These are phyloP conservation scores for Wickerhamiella spandovensis DNA, from an alignment of 805 yeast species.

Conservation along the genomic window DNA sequence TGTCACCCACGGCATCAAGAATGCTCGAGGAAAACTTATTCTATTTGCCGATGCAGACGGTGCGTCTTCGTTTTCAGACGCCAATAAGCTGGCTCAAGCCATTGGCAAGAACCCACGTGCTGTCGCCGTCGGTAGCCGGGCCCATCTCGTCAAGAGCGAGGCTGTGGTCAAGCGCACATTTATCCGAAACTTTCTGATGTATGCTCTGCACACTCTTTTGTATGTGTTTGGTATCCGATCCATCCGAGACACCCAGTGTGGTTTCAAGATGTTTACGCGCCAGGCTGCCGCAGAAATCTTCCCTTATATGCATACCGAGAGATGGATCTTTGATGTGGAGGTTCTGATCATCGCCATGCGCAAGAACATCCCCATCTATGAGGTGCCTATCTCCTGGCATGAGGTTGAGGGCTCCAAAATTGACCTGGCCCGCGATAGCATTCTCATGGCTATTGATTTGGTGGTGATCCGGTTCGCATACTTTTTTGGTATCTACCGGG, in stretches of 20 bases:
- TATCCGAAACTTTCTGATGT: slow-evolving; percentile 82
- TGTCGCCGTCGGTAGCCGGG: slow-evolving; percentile 82
- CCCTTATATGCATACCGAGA: slow-evolving; percentile 88
- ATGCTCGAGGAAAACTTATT: slow-evolving; percentile 55
- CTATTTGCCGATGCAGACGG: slow-evolving; percentile 98
- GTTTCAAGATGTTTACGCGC: slow-evolving; percentile 81
- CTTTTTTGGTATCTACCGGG: slow-evolving; percentile 57
- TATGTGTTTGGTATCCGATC: slow-evolving; percentile 78
- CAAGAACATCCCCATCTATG: slow-evolving; percentile 52
- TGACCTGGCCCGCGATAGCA: slow-evolving; percentile 79
- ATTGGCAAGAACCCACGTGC: slow-evolving; percentile 34
- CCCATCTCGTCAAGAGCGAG: slow-evolving; percentile 91
- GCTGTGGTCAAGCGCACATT: slow-evolving; percentile 92
- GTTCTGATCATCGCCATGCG: slow-evolving; percentile 66
- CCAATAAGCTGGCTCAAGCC: slow-evolving; percentile 35
- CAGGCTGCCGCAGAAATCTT: slow-evolving; percentile 52
- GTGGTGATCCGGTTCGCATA: slow-evolving; percentile 86
- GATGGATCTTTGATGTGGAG: slow-evolving; percentile 98
- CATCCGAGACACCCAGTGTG: slow-evolving; percentile 92
- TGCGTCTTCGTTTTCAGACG: slow-evolving; percentile 71
- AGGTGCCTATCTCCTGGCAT: slow-evolving; percentile 89
- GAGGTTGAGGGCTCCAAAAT: slow-evolving; percentile 93
- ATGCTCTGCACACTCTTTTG: slow-evolving; percentile 76
- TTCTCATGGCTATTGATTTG: slow-evolving; percentile 87
- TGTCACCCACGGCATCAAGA: slow-evolving; percentile 80